Evolutionary conservation across 1,139 yeast species (phyloP).

Genomic region (Candida pseudocylindracea): DNA sequence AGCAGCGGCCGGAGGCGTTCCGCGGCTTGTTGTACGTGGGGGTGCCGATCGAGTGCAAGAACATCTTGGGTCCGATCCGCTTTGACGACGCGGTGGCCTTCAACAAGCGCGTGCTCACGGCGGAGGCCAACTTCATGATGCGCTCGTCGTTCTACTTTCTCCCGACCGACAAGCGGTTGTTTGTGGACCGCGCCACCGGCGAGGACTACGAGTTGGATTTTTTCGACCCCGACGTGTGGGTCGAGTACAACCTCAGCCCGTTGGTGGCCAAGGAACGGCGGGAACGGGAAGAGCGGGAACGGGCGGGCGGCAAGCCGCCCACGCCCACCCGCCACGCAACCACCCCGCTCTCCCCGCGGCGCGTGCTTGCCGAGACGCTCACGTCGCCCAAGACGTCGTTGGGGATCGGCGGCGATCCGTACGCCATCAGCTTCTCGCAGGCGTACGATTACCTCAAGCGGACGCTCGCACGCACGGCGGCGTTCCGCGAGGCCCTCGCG

Average conservation of each 20-base stretch:
- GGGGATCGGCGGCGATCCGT: background rate
- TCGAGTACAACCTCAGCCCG: conserved; percentile 52
- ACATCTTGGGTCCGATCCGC: conserved; percentile 67
- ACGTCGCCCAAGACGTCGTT: no score
- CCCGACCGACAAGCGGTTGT: conserved; percentile 55
- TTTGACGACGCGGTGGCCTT: conserved; percentile 63
- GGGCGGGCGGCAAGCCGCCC: conserved; percentile 1
- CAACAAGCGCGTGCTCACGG: conserved; percentile 52
- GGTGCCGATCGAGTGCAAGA: conserved; percentile 65
- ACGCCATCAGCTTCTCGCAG: conserved; percentile 24
- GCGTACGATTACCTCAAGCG: conserved; percentile 42
- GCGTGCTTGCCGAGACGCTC: no score
- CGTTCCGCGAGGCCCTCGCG: conserved; percentile 33
- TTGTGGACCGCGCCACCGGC: conserved; percentile 33
- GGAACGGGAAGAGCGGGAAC: conserved; percentile 2
- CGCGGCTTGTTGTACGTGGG: conserved; percentile 68
- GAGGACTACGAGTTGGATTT: conserved; percentile 48
- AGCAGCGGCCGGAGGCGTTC: conserved; percentile 39
- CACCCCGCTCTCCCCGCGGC: no score
- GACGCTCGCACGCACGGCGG: conserved; percentile 36
- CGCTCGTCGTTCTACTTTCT: conserved; percentile 60
- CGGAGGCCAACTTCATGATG: conserved; percentile 76
- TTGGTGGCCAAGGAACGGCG: conserved; percentile 22
- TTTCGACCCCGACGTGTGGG: conserved; percentile 69
- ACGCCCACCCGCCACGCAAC: background rate